phyloP scores from a whole-genome alignment of 2,329 filamentous ascomycete species.

The Davidsoniella neocaledoniae region DNA sequence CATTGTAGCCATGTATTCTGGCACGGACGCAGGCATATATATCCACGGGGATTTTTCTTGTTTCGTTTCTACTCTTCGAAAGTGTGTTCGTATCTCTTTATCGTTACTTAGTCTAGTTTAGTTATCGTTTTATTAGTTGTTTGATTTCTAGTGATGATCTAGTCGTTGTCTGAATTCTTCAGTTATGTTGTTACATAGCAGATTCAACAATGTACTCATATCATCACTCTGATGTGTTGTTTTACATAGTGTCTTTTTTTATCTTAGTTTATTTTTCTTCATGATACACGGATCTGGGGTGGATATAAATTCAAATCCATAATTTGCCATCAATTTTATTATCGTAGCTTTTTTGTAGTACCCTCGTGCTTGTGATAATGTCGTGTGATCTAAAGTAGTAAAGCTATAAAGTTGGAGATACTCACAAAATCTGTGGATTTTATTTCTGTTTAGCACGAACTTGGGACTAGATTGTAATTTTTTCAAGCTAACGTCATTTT shows the following conservation, averaged over 20 bases:
- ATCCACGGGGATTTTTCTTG: neutral
- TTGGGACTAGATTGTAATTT: too few relatives aligned
- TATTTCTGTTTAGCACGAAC: too few relatives aligned
- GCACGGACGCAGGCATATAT: neutral
- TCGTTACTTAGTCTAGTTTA: neutral
- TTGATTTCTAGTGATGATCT: too few relatives aligned
- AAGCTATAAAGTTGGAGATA: too few relatives aligned
- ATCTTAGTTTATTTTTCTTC: neutral
- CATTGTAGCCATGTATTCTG: neutral
- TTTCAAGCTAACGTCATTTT: too few relatives aligned
- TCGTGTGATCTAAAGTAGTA: too few relatives aligned
- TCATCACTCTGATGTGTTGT: neutral
- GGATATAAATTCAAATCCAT: neutral
- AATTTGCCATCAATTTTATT: neutral
- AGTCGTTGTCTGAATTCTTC: neutral
- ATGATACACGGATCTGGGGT: too few relatives aligned
- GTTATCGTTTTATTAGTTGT: neutral
- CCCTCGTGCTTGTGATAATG: too few relatives aligned
- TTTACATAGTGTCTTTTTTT: constrained; percentile 1
- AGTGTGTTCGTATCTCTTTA: too few relatives aligned
- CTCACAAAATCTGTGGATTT: too few relatives aligned
- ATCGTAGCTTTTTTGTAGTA: neutral
- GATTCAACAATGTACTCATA: too few relatives aligned
- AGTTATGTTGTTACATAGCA: neutral
- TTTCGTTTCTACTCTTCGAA: neutral